These are phyloP conservation scores for Grigorovia yakushimaensis DNA, from an alignment of 805 yeast genomes.

Conservation along the genomic window DNA sequence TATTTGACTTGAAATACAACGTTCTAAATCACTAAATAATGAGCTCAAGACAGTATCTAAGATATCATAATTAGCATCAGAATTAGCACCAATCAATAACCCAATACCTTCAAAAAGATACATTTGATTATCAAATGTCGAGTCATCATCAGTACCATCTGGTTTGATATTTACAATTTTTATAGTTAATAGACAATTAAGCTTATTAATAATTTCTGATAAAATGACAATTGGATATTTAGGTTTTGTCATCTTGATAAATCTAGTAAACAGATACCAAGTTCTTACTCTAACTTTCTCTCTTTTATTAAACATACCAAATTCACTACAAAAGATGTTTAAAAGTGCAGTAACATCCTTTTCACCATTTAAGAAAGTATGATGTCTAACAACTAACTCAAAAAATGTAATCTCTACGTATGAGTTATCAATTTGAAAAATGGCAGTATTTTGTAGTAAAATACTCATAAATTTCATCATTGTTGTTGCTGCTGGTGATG, in stretches of 20 bases:
- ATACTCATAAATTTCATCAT: constrained; percentile 24
- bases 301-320: constrained; percentile 69
- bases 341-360: constrained; percentile 52
- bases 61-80: constrained; percentile 32
- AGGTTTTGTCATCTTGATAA: constrained; percentile 69
- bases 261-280: constrained; percentile 84
- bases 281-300: constrained; percentile 73
- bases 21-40: constrained; percentile 60
- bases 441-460: constrained; percentile 24
- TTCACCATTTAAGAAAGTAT: constrained; percentile 36
- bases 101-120: constrained; percentile 85
- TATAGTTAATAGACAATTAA: constrained; percentile 50
- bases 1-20: constrained; percentile 42
- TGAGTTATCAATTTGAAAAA: constrained; percentile 57
- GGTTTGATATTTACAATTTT: constrained; percentile 28
- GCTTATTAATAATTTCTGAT: constrained; percentile 52
- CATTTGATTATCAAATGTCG: constrained; percentile 66
- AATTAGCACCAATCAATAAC: constrained; percentile 48
- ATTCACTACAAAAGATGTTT: constrained; percentile 67
- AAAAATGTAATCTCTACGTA: constrained; percentile 71
- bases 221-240: constrained; percentile 40
- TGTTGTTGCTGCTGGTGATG: constrained; percentile 54
- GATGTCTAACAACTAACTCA: constrained; percentile 77
- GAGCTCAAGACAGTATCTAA: constrained; percentile 67
- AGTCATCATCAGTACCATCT: constrained; percentile 41